phyloP scores from a whole-genome alignment of 1,139 yeast genomes.

The Kodamaea fungicola region DNA sequence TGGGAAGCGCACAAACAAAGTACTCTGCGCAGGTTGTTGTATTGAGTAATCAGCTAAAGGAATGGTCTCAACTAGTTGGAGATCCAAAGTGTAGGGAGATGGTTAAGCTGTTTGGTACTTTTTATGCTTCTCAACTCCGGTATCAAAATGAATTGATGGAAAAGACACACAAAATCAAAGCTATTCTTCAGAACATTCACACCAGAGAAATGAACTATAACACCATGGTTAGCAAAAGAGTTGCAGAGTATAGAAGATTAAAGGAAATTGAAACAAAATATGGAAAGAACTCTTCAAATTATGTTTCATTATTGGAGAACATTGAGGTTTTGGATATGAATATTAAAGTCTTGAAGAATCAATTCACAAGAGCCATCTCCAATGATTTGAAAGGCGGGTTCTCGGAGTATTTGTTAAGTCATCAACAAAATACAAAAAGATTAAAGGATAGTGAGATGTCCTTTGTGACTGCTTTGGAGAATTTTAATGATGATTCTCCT shows the following conservation, averaged over 20 bases:
- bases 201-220: slow-evolving; percentile 50
- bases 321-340: slow-evolving; percentile 47
- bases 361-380: slow-evolving; percentile 45
- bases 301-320: slow-evolving; percentile 41
- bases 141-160: slow-evolving; percentile 30
- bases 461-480: slow-evolving; percentile 8
- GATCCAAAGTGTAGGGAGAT: slow-evolving; percentile 35
- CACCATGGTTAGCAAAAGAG: slow-evolving; percentile 30
- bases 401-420: slow-evolving; percentile 36
- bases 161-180: slow-evolving; percentile 37
- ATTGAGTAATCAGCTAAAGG: slow-evolving; percentile 33
- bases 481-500: no score
- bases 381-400: slow-evolving; percentile 43
- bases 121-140: slow-evolving; percentile 34
- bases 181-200: slow-evolving; percentile 42
- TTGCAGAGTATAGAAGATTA: slow-evolving; percentile 31
- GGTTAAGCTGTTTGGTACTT: slow-evolving; percentile 36
- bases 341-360: slow-evolving; percentile 49
- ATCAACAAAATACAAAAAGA: slow-evolving; percentile 31
- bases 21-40: slow-evolving; percentile 28
- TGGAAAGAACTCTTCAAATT: slow-evolving; percentile 43
- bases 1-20: slow-evolving; percentile 23
- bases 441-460: slow-evolving; percentile 30
- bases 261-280: slow-evolving; percentile 40
- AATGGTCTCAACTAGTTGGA: slow-evolving; percentile 43